Conservation (phyloP, 371 early-diverging fungal species). For the Zopfochytrium polystomum region DNA sequence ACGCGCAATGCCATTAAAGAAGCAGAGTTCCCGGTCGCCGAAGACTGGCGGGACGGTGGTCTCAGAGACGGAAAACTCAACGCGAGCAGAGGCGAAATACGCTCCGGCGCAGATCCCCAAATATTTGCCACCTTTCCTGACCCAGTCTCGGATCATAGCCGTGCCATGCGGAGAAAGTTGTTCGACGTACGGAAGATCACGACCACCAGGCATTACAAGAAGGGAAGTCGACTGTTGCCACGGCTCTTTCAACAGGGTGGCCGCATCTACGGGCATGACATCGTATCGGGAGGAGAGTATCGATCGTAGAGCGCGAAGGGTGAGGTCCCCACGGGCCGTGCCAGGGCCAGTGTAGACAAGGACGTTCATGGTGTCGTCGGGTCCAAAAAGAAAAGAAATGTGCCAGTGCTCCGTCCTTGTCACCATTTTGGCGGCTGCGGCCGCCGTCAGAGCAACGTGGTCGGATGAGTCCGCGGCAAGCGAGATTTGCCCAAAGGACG, state of each 20-base stretch:
- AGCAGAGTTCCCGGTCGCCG: constrained; percentile 68
- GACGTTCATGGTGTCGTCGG: constrained; percentile 86
- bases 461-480: no score
- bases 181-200: constrained; percentile 76
- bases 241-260: constrained; percentile 66
- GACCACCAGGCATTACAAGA: constrained; percentile 87
- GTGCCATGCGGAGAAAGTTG: constrained; percentile 63
- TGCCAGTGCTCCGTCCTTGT: no score
- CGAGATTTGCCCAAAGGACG: no score
- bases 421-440: no score
- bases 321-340: constrained; percentile 62
- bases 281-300: constrained; percentile 78
- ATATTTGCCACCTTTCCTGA: constrained; percentile 77
- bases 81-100: constrained; percentile 68
- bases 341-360: constrained; percentile 78
- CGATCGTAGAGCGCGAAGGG: constrained; percentile 58
- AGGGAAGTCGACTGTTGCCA: constrained; percentile 82
- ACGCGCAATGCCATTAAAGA: constrained; percentile 68
- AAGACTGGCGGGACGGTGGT: constrained; percentile 59
- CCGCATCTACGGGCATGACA: constrained; percentile 74
- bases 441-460: no score
- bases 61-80: constrained; percentile 74
- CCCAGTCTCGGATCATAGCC: constrained; percentile 65
- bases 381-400: no score
- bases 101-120: constrained; percentile 93